Evolutionary conservation across 192 early-diverging fungal species (phyloP).

Genomic region (Coemansia sp.): DNA sequence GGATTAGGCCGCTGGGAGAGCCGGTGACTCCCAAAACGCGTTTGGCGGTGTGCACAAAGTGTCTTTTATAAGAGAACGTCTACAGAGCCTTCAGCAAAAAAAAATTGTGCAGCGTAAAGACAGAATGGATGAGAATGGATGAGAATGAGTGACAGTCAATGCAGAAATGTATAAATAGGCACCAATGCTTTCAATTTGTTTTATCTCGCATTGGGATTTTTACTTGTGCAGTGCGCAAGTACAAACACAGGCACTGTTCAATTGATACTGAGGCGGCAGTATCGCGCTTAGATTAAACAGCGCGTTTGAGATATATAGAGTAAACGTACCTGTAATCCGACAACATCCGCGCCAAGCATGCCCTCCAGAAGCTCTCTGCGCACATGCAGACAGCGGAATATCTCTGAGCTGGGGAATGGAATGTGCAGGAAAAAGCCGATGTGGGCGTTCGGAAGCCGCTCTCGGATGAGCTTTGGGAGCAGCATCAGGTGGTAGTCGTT

Average conservation of each 20-base stretch:
- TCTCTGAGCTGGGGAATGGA: slow-evolving; percentile 94
- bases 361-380: slow-evolving; percentile 88
- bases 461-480: slow-evolving; percentile 83
- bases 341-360: slow-evolving; percentile 83
- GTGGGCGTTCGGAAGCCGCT: slow-evolving; percentile 79
- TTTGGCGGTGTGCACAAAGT: slow-evolving; percentile 88
- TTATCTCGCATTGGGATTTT: neutral
- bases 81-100: slow-evolving; percentile 42
- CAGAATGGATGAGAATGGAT: neutral
- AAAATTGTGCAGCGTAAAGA: neutral
- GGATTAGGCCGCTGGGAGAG: slow-evolving; percentile 80
- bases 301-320: neutral
- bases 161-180: neutral
- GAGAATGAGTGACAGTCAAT: neutral
- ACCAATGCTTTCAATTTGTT: neutral
- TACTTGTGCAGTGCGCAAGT: neutral
- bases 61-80: slow-evolving; percentile 90
- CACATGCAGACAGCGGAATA: slow-evolving; percentile 87
- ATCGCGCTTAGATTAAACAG: slow-evolving; percentile 37
- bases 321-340: slow-evolving; percentile 74
- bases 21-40: slow-evolving; percentile 87
- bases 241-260: slow-evolving; percentile 1
- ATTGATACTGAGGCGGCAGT: slow-evolving; percentile 10
- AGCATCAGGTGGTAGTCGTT: slow-evolving; percentile 98
- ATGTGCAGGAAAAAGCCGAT: slow-evolving; percentile 98